Evolutionary conservation across 257 asterid genomes (phyloP).

Genomic region (Petunia axillaris): DNA sequence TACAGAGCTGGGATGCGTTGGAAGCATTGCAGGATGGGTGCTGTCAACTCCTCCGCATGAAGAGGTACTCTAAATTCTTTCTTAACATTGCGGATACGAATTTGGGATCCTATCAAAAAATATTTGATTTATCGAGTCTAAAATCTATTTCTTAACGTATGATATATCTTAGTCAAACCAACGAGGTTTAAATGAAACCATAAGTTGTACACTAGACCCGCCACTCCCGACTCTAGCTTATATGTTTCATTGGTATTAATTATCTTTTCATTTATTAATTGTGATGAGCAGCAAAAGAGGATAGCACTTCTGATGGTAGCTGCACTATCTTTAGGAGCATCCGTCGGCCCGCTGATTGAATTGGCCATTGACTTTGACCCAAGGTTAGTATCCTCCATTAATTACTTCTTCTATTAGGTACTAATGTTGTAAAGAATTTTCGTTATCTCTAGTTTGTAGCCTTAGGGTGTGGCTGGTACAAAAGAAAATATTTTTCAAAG

Average conservation of each 20-base stretch:
- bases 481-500: too few species aligned
- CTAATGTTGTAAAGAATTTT: too few species aligned
- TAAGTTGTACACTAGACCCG: too few species aligned
- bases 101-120: too few species aligned
- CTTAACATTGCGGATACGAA: background rate
- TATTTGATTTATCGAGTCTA: background rate
- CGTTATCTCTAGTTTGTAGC: too few species aligned
- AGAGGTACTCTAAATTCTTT: conserved; percentile 48
- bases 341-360: conserved; percentile 74
- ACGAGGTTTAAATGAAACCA: too few species aligned
- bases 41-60: conserved; percentile 57
- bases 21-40: conserved; percentile 61
- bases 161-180: background rate
- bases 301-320: conserved; percentile 77
- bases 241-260: background rate
- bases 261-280: background rate
- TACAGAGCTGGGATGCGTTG: conserved; percentile 66
- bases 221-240: background rate
- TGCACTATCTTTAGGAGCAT: conserved; percentile 76
- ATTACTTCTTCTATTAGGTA: too few species aligned
- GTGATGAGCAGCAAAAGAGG: conserved; percentile 64
- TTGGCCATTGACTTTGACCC: conserved; percentile 74
- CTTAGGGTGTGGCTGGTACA: too few species aligned
- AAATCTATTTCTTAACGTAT: background rate
- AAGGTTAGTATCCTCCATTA: conserved; percentile 44